Conservation (phyloP, 1,139 yeast genomes). For the Blastobotrys aristatus region DNA sequence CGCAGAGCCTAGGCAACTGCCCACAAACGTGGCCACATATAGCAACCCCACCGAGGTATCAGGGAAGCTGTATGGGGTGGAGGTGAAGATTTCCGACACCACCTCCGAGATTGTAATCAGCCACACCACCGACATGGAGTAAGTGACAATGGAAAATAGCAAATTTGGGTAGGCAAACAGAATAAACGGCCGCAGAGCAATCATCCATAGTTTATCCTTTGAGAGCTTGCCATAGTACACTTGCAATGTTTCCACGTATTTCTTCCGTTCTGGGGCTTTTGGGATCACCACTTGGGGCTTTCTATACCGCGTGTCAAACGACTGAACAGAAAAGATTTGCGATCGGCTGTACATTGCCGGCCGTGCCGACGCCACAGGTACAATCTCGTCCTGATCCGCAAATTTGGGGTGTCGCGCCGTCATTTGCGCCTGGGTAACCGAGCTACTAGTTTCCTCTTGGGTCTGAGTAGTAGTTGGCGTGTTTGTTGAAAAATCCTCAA, state of each 20-base stretch:
- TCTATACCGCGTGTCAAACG: constrained; percentile 15
- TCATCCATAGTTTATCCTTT: constrained; percentile 53
- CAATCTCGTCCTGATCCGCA: constrained; percentile 6
- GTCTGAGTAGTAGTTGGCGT: not conserved
- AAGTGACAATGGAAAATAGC: constrained; percentile 49
- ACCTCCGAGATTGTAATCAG: constrained; percentile 57
- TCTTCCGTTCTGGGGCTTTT: constrained; percentile 17
- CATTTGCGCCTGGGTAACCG: constrained; percentile 10
- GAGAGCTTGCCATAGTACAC: constrained; percentile 45
- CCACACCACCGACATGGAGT: constrained; percentile 59
- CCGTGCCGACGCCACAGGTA: constrained; percentile 6
- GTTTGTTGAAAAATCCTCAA: not conserved
- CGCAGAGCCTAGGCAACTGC: constrained; percentile 55
- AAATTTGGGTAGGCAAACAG: constrained; percentile 50
- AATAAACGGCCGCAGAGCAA: constrained; percentile 51
- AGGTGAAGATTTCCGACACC: constrained; percentile 46
- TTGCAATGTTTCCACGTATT: constrained; percentile 25
- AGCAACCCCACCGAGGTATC: constrained; percentile 51
- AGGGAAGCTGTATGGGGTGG: constrained; percentile 44
- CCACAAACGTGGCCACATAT: constrained; percentile 54
- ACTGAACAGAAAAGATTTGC: constrained; percentile 10
- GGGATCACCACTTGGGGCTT: constrained; percentile 15
- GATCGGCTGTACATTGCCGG: constrained; percentile 10
- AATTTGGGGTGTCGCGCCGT: constrained; percentile 16
- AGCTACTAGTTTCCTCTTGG: not conserved